A percentile compares a stretch with the other conserved stretches of the same genome.
phyloP scores from a whole-genome alignment of 139 green algal species.

The Coelastrella sp. region DNA sequence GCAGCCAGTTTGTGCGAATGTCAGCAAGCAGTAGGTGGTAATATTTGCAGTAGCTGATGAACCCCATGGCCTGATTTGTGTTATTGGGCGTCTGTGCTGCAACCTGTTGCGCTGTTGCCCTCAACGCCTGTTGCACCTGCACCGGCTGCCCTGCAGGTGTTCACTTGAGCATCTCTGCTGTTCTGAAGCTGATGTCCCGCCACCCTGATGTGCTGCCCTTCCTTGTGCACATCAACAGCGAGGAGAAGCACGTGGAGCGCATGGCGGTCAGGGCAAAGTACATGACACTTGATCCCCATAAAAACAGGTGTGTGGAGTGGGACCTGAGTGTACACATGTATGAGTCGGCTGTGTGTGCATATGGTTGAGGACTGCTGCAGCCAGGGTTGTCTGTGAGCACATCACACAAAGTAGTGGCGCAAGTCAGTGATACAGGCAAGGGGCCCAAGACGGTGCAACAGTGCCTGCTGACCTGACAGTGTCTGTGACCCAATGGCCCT shows the following conservation, averaged over 20 bases:
- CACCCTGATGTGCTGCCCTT: slow-evolving; percentile 88
- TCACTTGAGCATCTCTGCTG: slow-evolving; percentile 76
- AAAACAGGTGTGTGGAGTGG: slow-evolving; percentile 72
- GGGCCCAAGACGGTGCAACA: neutral
- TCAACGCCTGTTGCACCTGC: neutral
- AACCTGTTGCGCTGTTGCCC: neutral
- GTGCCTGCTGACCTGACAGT: neutral
- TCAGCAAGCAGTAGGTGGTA: neutral
- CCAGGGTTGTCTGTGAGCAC: neutral
- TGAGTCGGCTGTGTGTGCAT: too few species aligned
- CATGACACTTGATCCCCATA: slow-evolving; percentile 86
- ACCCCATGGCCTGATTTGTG: too few species aligned
- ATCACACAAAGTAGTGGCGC: too few species aligned
- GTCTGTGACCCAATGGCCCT: too few species aligned
- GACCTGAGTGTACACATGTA: too few species aligned
- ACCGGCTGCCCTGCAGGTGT: slow-evolving; percentile 64
- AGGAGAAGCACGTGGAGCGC: slow-evolving; percentile 92
- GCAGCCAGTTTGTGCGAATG: neutral
- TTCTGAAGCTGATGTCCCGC: slow-evolving; percentile 79
- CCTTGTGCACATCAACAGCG: slow-evolving; percentile 90
- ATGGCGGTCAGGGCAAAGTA: slow-evolving; percentile 96
- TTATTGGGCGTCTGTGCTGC: too few species aligned
- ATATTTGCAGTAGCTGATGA: neutral
- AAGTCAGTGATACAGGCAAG: neutral
- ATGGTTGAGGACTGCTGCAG: too few species aligned